Conservation (phyloP, 2,329 filamentous ascomycete species). For the Gnomoniopsis sp. region DNA sequence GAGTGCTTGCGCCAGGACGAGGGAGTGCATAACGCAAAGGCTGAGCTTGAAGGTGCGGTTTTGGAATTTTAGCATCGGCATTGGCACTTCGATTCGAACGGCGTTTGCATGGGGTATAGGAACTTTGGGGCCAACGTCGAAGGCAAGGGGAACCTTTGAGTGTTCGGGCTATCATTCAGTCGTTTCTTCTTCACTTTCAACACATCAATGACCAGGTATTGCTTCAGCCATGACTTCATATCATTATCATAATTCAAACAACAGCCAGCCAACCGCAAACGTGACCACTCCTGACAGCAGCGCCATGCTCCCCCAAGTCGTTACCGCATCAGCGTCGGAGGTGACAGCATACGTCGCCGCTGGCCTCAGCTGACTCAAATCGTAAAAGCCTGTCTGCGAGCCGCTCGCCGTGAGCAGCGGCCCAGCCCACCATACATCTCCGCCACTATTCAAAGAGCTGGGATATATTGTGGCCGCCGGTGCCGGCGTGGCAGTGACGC, state of each 20-base stretch:
- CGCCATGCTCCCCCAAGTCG: not conserved
- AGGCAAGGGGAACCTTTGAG: too few species aligned
- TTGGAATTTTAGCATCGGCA: too few species aligned
- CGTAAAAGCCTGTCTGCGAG: not conserved
- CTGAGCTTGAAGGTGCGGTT: not conserved
- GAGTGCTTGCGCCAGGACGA: not conserved
- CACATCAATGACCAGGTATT: not conserved
- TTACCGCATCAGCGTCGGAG: slow-evolving; percentile 8
- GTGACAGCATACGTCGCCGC: not conserved
- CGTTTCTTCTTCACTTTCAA: too few species aligned
- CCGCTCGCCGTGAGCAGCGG: slow-evolving; percentile 1
- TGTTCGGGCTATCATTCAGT: too few species aligned
- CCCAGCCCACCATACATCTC: not conserved
- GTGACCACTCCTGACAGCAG: not conserved
- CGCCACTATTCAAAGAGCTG: not conserved
- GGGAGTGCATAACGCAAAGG: not conserved
- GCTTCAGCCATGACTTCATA: not conserved
- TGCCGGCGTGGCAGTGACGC: slow-evolving; percentile 30
- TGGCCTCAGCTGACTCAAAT: not conserved
- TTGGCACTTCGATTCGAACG: too few species aligned
- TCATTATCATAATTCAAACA: not conserved
- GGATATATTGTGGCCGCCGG: slow-evolving; percentile 4
- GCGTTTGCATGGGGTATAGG: too few species aligned
- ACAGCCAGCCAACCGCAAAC: not conserved
- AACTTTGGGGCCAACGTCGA: too few species aligned